Percentiles rank a stretch among this genome's conserved stretches.
These are phyloP conservation scores for Fonsecaea pedrosoi DNA, from an alignment of 2,329 filamentous ascomycete species.

Conservation along the genomic window DNA sequence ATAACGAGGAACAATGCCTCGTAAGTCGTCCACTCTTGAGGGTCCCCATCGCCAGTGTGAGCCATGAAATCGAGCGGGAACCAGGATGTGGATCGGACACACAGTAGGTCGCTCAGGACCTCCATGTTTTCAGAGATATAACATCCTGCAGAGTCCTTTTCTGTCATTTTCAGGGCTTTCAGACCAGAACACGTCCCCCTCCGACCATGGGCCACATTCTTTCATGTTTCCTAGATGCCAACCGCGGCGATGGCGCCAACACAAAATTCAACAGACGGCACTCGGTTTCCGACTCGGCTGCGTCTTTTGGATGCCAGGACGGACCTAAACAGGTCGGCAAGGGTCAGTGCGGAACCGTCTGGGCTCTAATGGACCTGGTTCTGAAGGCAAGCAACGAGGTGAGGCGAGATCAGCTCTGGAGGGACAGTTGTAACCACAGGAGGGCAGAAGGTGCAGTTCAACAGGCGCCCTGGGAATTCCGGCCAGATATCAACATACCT, in stretches of 20 bases:
- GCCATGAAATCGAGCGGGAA: neutral
- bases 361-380: neutral
- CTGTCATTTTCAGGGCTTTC: neutral
- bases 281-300: neutral
- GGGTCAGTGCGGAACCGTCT: constrained; percentile 6
- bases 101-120: neutral
- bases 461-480: constrained; percentile 2
- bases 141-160: neutral
- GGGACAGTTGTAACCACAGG: constrained; percentile 1
- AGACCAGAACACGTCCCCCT: neutral
- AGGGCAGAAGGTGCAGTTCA: constrained; percentile 1
- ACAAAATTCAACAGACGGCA: neutral
- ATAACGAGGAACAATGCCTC: neutral
- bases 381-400: neutral
- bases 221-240: neutral
- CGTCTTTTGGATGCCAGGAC: neutral
- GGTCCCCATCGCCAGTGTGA: neutral
- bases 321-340: constrained; percentile 14
- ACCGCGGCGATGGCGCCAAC: neutral
- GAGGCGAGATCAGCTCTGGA: constrained; percentile 6
- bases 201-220: neutral
- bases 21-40: neutral
- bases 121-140: neutral
- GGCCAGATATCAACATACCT: neutral
- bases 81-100: neutral